Evolutionary conservation across 345 rosid genomes (phyloP), one percentile per base, ranked within the genome.

Genomic region (Populus ilicifolia): DNA sequence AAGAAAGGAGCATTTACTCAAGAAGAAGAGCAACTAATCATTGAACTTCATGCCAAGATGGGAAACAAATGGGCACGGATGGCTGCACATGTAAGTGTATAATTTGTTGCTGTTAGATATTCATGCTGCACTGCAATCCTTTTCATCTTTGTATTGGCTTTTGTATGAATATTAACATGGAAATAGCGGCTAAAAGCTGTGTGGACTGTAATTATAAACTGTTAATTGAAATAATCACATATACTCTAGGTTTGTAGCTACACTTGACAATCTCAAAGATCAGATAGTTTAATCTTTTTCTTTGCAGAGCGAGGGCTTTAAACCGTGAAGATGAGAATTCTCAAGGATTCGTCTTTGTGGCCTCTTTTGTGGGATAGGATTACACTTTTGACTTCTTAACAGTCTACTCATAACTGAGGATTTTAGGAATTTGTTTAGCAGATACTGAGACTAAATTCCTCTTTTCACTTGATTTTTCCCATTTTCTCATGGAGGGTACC

Each of bases 31-130:
- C 92, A 88, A 74, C 89, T 91, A 83, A 96, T 96, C 75, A 83
- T 92, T 78, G 94, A 93, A 76, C 92, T 96, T 79, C 99, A 93
- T 80, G 88, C 95, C 75, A 90, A 93, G 84, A 88, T 96, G 92
- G 99, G 99, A 76, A 96, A 96, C 88, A 95, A 95, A 85, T 95
- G 99, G 99, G 98, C 99, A 44, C 94, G 88, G 76, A 95, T 95
- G 93, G 97, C 99, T 80, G 96, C 97, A 74, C 92, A 91, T 85
- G 99, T 96, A 93, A 88, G 90, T 79, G 14, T 79, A 65, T 44
- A 17, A n/a, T 69, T 75, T 73, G 25, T 39, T 66, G 62, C 70
- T 69, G 14, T 69, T 10, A 39, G 44, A 8, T 62, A 5, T 25
- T 54, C 38, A 11, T 70, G 9, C 33, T 63, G 10, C n/a, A 8